These are phyloP conservation scores for Plantago major DNA, from an alignment of 257 asterid genomes.

Conservation along the genomic window DNA sequence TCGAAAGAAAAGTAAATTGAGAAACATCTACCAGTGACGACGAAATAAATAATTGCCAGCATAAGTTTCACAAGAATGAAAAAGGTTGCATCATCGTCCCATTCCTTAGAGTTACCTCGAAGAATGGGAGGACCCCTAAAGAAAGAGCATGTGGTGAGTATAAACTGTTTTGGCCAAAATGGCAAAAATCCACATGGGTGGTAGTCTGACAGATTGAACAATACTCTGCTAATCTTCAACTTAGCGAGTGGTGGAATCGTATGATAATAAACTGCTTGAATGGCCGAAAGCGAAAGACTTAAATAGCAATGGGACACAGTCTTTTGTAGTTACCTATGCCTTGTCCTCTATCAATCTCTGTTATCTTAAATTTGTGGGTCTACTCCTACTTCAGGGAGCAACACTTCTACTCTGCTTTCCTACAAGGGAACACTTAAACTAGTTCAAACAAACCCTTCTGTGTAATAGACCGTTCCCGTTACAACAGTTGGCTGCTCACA, in stretches of 20 bases:
- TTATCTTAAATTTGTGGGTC: constrained; percentile 29
- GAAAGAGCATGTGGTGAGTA: constrained; percentile 16
- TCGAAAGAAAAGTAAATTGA: too few species aligned
- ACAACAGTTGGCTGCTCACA: too few species aligned
- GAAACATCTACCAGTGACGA: too few species aligned
- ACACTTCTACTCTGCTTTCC: constrained; percentile 31
- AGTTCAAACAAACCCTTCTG: constrained; percentile 29
- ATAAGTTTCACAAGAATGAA: background rate
- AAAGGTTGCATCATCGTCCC: background rate
- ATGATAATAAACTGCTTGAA: background rate
- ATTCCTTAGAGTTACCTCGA: background rate
- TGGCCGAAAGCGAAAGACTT: constrained; percentile 23
- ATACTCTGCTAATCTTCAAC: background rate
- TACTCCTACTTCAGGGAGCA: constrained; percentile 16
- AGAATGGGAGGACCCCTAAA: constrained; percentile 8
- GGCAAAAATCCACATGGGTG: constrained; percentile 35
- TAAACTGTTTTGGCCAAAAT: constrained; percentile 20
- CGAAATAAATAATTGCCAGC: background rate
- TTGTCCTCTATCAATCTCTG: constrained; percentile 8
- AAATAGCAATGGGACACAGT: constrained; percentile 20
- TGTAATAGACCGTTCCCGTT: too few species aligned
- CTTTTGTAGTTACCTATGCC: constrained; percentile 17
- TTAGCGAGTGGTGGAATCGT: background rate
- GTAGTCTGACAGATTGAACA: constrained; percentile 23
- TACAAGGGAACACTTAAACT: constrained; percentile 31